Evolutionary conservation across 345 rosid species (phyloP).

Genomic region (Anacardium occidentale): DNA sequence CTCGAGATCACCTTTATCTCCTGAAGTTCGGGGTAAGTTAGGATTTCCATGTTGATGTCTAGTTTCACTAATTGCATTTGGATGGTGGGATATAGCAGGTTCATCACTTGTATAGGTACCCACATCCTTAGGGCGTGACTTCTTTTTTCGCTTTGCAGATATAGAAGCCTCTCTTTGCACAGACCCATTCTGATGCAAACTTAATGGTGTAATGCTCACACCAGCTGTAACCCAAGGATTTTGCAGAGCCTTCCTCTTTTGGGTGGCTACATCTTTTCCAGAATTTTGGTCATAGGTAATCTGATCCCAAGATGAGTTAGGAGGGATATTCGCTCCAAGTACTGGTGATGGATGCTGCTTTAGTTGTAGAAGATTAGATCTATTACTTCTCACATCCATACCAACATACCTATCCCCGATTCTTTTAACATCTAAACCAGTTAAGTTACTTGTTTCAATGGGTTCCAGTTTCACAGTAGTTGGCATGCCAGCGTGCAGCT

Average conservation of each 20-base stretch:
- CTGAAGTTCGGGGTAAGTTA: background rate
- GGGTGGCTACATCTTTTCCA: conserved; percentile 9
- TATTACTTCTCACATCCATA: conserved; percentile 10
- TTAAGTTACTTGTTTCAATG: conserved; percentile 11
- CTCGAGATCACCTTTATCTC: conserved; percentile 8
- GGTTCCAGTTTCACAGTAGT: conserved; percentile 16
- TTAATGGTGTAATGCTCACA: conserved; percentile 3
- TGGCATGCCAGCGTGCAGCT: conserved; percentile 19
- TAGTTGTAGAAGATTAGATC: conserved; percentile 13
- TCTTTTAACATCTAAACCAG: background rate
- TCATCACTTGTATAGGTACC: conserved; percentile 9
- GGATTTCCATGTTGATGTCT: background rate
- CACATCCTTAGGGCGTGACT: background rate
- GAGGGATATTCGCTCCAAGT: background rate
- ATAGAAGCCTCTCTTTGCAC: conserved; percentile 17
- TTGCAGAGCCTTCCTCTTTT: conserved; percentile 22
- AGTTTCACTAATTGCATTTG: background rate
- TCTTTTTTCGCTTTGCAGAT: conserved; percentile 19
- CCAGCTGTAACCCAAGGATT: conserved; percentile 14
- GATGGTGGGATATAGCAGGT: conserved; percentile 9
- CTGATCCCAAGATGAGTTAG: background rate
- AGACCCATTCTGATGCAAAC: conserved; percentile 1
- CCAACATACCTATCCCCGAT: background rate
- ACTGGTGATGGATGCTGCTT: conserved; percentile 6
- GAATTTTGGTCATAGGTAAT: conserved; percentile 8